Evolutionary conservation across 768 basidiomycete genomes (phyloP), one percentile per base, ranked within the genome.

Genomic region (Leccinum rimulosum): DNA sequence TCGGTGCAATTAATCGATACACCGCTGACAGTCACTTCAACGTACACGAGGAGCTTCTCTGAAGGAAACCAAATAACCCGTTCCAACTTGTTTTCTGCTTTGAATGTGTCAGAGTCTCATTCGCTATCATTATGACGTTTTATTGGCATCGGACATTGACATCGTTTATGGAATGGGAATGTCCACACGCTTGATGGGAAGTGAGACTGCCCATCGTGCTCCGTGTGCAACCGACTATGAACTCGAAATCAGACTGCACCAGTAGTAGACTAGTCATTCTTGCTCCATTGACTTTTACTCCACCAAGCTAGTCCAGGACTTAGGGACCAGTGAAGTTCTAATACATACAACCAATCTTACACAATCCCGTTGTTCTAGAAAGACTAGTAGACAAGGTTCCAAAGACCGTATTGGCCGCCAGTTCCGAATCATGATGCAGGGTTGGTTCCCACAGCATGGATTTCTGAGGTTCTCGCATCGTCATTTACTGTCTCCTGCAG

Each of bases 41-140:
- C 54, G 81, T 82, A 45, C 82, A 83, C 57, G 79, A 82, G 58
- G 82, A 82, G 57, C 65, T 82, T 31, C 60, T 82, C 17, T 68
- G 60, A 72, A 47, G 17, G 43, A 11, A 43, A n/a, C 33, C n/a
- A 48, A 40, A 27, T 14, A 17, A 50, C 47, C 36, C 28, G 12
- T 54, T 45, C 43, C 43, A 45, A 19, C 27, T 27, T 27, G 11
- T 38, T 27, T 40, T 43, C 7, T 5, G 27, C 33, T 48, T 38
- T 19, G 45, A 17, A 25, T 17, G 33, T 58, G 35, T 50, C 60
- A 48, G 33, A 33, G 33, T 33, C 19, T n/a, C 25, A 15, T 50
- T 14, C 38, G 25, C 48, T 45, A 45, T 45, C 43, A 6, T 45
- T 11, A 45, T 45, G 43, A 45, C 43, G 43, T 45, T 22, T 45